Base-by-base conservation (phyloP, 1,284 basidiomycete genomes). In the Pascua sp. region DNA sequence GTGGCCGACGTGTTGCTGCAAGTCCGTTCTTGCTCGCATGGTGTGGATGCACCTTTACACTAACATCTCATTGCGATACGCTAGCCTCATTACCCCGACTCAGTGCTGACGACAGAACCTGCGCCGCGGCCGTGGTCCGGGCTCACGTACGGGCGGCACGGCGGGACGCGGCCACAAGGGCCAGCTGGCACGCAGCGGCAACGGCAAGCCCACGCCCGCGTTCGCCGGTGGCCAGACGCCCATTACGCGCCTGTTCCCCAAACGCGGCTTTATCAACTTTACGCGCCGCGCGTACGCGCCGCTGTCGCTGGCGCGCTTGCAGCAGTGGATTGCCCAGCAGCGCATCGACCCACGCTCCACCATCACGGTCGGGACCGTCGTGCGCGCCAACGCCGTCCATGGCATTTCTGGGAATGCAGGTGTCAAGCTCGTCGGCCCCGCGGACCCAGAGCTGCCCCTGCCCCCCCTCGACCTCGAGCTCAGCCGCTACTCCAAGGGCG, bases 141-240 rank as follows among this genome's bases (percentile, higher is more conserved):
- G 89, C 17, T 93, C 91, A 1, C 89, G 88, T 37, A 84, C 90
- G 65, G 95, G 95, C 67, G 88, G 91, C 57, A 97, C 93, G 0
- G 87, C 93, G 5, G 92, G 92, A 61, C 85, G 91, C 55, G 95
- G 95, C 79, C 85, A 91, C 77, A 99, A 99, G 72, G 95, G 95
- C 68, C 93, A 96, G 76, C 95, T 94, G 60, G 88, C 94, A 45
- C 85, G 95, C 56, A 85, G 90, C 17, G 94, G 95, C 7, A 88
- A 90, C 67, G 90, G 92, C n/a, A 90, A 85, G 69, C 85, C 91
- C 32, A 85, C 83, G 64, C 81, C 85, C 37, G 86, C 87, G 8
- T 98, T 98, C 66, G 94, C 96, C 76, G 95, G 95, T 71, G 95
- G 95, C 64, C 95, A 98, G 77, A 97, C 93, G 18, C 90, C 95